Conservation (phyloP, 306 rosid species). For the Begonia masoniana region DNA sequence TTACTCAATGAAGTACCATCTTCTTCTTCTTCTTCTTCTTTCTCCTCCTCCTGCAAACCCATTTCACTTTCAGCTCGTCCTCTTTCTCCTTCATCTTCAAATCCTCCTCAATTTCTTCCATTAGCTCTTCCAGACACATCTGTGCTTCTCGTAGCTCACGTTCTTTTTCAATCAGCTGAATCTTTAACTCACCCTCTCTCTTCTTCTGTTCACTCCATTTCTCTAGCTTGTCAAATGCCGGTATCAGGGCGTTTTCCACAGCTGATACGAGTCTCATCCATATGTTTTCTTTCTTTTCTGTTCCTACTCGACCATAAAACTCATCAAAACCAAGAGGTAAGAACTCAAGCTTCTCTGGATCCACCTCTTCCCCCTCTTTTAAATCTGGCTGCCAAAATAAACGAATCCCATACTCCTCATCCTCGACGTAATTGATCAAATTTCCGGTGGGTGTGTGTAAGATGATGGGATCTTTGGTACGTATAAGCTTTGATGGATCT, state of each 20-base stretch:
- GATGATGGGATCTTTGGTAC: constrained; percentile 67
- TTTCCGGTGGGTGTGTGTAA: constrained; percentile 76
- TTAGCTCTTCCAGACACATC: constrained; percentile 45
- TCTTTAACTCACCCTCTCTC: constrained; percentile 39
- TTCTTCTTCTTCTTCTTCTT: constrained; percentile 54
- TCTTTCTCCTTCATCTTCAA: constrained; percentile 54
- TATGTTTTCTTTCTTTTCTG: constrained; percentile 12
- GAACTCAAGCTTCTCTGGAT: constrained; percentile 51
- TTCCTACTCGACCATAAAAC: constrained; percentile 34
- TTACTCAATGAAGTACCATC: constrained; percentile 26
- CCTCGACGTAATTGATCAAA: constrained; percentile 64
- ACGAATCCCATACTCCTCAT: constrained; percentile 68
- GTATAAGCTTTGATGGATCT: constrained; percentile 64
- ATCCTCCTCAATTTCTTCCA: constrained; percentile 57
- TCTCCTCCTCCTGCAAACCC: constrained; percentile 44
- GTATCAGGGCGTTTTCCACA: constrained; percentile 41
- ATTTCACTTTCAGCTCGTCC: constrained; percentile 44
- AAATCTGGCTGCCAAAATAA: constrained; percentile 87
- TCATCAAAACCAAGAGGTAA: constrained; percentile 85
- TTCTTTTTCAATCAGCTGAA: constrained; percentile 39
- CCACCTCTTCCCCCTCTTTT: constrained; percentile 45
- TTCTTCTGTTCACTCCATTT: constrained; percentile 63
- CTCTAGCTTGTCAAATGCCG: constrained; percentile 31
- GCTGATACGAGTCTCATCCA: constrained; percentile 27
- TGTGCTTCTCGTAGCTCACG: constrained; percentile 73